A percentile compares a stretch with the other conserved stretches of the same genome.
Evolutionary conservation across 306 rosid species (phyloP).

Genomic region (Arachis stenosperma): DNA sequence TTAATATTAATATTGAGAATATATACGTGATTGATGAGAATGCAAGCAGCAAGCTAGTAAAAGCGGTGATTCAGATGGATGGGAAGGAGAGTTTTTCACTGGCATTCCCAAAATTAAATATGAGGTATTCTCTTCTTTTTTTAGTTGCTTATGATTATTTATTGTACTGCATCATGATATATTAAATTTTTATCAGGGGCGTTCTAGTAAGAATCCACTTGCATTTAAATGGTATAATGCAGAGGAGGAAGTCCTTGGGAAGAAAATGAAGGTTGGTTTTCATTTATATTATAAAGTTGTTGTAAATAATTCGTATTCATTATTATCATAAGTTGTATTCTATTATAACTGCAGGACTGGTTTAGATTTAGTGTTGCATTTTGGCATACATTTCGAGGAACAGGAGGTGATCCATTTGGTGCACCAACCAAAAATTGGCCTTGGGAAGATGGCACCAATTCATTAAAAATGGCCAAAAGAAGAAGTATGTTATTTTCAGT

Average conservation of each 20-base stretch:
- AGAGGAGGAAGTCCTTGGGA: conserved; percentile 84
- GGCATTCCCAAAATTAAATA: conserved; percentile 73
- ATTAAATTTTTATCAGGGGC: conserved; percentile 60
- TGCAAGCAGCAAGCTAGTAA: conserved; percentile 55
- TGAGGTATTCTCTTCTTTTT: conserved; percentile 55
- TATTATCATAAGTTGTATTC: not conserved
- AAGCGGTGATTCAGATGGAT: conserved; percentile 62
- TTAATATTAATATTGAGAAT: not conserved
- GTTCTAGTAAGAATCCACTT: conserved; percentile 80
- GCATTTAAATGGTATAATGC: conserved; percentile 87
- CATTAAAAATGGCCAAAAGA: conserved; percentile 88
- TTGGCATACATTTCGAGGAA: conserved; percentile 98
- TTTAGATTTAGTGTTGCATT: conserved; percentile 94
- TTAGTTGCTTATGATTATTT: not conserved
- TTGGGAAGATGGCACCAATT: conserved; percentile 97
- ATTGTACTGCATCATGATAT: not conserved
- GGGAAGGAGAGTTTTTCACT: conserved; percentile 91
- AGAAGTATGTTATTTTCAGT: conserved; percentile 60
- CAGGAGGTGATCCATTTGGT: conserved; percentile 91
- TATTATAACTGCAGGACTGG: conserved; percentile 73
- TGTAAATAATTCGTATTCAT: no score
- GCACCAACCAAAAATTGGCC: conserved; percentile 92
- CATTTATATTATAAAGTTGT: conserved; percentile 19
- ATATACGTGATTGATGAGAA: conserved; percentile 10
- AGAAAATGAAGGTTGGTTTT: conserved; percentile 89